Conservation (phyloP, 331 rosid genomes). For the Quercus phellos region DNA sequence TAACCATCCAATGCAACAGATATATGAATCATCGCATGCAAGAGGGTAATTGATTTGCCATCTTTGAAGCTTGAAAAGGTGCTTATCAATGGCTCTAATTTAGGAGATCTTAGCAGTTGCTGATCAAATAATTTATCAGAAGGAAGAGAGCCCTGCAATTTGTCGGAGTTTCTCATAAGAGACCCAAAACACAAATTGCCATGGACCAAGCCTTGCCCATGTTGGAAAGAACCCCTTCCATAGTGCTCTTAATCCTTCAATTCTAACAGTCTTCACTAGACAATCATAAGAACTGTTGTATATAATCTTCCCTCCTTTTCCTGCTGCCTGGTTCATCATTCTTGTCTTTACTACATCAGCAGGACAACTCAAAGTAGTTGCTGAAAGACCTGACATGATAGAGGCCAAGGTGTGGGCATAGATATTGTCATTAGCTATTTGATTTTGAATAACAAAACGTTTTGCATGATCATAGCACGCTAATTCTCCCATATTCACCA, state of each 20-base stretch:
- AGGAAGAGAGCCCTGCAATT: conserved; percentile 76
- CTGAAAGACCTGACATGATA: conserved; percentile 66
- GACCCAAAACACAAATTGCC: conserved; percentile 97
- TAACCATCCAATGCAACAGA: no score
- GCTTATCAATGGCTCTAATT: background rate
- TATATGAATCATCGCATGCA: no score
- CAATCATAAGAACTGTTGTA: conserved; percentile 65
- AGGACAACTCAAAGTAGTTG: conserved; percentile 83
- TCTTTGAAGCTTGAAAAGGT: no score
- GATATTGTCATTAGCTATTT: conserved; percentile 55
- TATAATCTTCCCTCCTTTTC: conserved; percentile 41
- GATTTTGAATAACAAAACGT: conserved; percentile 51
- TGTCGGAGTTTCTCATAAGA: conserved; percentile 79
- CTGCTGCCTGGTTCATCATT: conserved; percentile 68
- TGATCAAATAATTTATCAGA: conserved; percentile 21
- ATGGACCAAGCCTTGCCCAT: conserved; percentile 94
- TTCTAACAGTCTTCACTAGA: conserved; percentile 66
- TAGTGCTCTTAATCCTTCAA: conserved; percentile 73
- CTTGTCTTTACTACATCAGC: conserved; percentile 92
- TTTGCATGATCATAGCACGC: conserved; percentile 88
- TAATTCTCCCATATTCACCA: conserved; percentile 90
- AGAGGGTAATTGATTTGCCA: no score
- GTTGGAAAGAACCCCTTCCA: conserved; percentile 98
- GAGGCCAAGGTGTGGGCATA: conserved; percentile 82
- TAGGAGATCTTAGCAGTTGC: background rate